These are phyloP conservation scores for Rhododendron williamsianum DNA, from an alignment of 148 eudicot species.

Conservation along the genomic window DNA sequence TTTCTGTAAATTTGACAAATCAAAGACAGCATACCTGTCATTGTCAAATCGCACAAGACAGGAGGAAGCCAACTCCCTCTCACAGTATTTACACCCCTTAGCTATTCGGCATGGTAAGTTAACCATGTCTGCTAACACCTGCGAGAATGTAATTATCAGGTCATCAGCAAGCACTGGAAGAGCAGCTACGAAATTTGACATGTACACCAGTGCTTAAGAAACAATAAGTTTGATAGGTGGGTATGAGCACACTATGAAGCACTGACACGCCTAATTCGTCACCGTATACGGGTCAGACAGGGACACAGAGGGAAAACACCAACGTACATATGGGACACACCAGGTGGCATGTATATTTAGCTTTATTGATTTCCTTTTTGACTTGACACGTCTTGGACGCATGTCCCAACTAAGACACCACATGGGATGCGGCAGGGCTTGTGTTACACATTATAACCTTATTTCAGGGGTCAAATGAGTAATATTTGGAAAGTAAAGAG, in stretches of 20 bases:
- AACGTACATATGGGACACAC: not conserved
- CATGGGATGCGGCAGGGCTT: not conserved
- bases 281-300: not conserved
- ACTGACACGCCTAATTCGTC: not conserved
- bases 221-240: not conserved
- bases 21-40: constrained; percentile 12
- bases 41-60: constrained; percentile 28
- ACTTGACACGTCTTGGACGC: not conserved
- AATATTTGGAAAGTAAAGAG: not conserved
- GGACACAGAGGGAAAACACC: not conserved
- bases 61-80: constrained; percentile 20
- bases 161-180: not conserved
- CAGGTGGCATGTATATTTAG: not conserved
- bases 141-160: not conserved
- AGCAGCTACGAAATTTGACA: not conserved
- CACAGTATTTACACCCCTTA: constrained; percentile 27
- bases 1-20: not conserved
- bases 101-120: constrained; percentile 27
- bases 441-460: not conserved
- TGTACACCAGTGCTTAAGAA: not conserved
- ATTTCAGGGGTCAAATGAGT: not conserved
- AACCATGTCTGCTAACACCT: constrained; percentile 25
- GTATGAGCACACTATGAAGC: not conserved
- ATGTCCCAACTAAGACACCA: not conserved
- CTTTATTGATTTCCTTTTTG: not conserved